These are phyloP conservation scores for Aspergillus haitiensis DNA, from an alignment of 495 filamentous ascomycete species.

Conservation along the genomic window DNA sequence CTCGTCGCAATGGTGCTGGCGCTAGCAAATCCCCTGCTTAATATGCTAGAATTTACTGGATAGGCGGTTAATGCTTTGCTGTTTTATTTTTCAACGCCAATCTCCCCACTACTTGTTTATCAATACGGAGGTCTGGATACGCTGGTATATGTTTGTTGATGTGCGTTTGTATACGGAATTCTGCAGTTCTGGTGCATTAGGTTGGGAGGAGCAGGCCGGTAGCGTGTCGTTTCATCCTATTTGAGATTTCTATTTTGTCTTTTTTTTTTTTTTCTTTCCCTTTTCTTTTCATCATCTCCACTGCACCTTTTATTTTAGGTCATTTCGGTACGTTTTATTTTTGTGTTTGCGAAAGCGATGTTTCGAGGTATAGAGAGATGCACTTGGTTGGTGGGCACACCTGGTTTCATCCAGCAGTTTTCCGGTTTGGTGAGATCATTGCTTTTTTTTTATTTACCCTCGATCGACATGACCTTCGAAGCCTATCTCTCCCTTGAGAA, in stretches of 20 bases:
- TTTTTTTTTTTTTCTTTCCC: conserved; percentile 27
- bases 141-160: conserved; percentile 64
- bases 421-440: conserved; percentile 34
- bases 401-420: conserved; percentile 44
- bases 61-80: conserved; percentile 18
- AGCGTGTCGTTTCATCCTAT: conserved; percentile 42
- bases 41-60: conserved; percentile 15
- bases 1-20: conserved; percentile 70
- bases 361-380: conserved; percentile 31
- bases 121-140: conserved; percentile 47
- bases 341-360: conserved; percentile 38
- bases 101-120: conserved; percentile 30
- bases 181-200: conserved; percentile 52
- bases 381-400: conserved; percentile 37
- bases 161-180: conserved; percentile 55
- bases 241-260: conserved; percentile 40
- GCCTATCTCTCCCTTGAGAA: conserved; percentile 31
- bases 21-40: conserved; percentile 53
- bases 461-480: conserved; percentile 29
- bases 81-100: conserved; percentile 14
- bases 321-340: conserved; percentile 34
- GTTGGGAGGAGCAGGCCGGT: conserved; percentile 53
- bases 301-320: conserved; percentile 30
- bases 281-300: conserved; percentile 35
- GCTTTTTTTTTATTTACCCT: conserved; percentile 36